Conservation (phyloP, 495 filamentous ascomycete genomes). For the Evernia prunastri region DNA sequence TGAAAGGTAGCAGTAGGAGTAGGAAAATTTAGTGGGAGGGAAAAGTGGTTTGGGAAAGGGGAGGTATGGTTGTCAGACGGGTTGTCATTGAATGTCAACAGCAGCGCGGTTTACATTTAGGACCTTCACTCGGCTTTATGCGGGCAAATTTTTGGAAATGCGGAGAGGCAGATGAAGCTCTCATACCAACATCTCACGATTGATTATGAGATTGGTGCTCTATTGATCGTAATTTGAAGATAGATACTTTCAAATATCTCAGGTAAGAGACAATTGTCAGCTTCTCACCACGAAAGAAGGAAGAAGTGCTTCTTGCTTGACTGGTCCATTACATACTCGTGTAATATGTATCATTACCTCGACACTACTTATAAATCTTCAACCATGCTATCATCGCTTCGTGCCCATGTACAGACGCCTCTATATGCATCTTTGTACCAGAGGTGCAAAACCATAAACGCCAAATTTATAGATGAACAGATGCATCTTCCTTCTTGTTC, state of each 20-base stretch:
- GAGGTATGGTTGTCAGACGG: not conserved
- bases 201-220: too few relatives aligned
- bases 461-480: not conserved
- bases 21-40: not conserved
- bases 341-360: not conserved
- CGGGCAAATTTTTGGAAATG: not conserved
- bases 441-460: not conserved
- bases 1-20: not conserved
- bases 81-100: not conserved
- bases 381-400: conserved; percentile 8
- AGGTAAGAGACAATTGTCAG: not conserved
- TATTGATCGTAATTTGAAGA: too few relatives aligned
- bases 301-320: not conserved
- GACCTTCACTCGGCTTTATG: not conserved
- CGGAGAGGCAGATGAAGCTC: not conserved
- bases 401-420: not conserved
- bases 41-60: not conserved
- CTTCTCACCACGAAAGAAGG: not conserved
- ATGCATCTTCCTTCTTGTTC: not conserved
- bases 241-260: not conserved
- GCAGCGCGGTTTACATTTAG: not conserved
- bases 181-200: too few relatives aligned
- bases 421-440: not conserved
- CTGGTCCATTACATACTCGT: not conserved
- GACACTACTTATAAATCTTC: not conserved